Evolutionary conservation across 2,329 filamentous ascomycete genomes (phyloP).

Genomic region (Colletotrichum chrysophilum): DNA sequence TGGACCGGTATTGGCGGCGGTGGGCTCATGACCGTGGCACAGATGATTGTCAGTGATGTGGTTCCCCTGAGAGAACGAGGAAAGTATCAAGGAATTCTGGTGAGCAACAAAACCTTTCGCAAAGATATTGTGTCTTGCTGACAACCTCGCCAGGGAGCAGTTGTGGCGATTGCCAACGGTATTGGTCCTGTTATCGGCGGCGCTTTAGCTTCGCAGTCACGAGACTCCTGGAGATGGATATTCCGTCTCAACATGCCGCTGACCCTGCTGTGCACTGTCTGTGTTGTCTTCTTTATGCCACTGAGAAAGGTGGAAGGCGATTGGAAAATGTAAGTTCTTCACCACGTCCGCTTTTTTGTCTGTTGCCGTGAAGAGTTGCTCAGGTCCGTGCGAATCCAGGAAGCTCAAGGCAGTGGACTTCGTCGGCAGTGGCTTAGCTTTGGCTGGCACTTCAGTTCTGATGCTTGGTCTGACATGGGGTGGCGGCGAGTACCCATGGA

Average conservation of each 20-base stretch:
- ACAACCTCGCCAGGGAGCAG: slow-evolving; percentile 39
- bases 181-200: slow-evolving; percentile 61
- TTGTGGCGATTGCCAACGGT: slow-evolving; percentile 58
- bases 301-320: slow-evolving; percentile 57
- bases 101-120: slow-evolving; percentile 18
- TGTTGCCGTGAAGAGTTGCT: neutral
- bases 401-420: slow-evolving; percentile 59
- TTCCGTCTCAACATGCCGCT: slow-evolving; percentile 60
- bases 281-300: slow-evolving; percentile 61
- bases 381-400: slow-evolving; percentile 17
- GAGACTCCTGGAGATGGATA: slow-evolving; percentile 58
- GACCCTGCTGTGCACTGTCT: slow-evolving; percentile 49
- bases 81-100: slow-evolving; percentile 46
- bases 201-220: slow-evolving; percentile 48
- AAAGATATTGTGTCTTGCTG: neutral
- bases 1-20: slow-evolving; percentile 49
- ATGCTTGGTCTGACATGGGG: slow-evolving; percentile 63
- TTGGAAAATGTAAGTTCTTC: slow-evolving; percentile 45
- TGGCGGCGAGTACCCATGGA: slow-evolving; percentile 63
- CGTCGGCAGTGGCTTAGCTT: slow-evolving; percentile 28
- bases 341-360: neutral
- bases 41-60: slow-evolving; percentile 55
- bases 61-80: slow-evolving; percentile 51
- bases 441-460: slow-evolving; percentile 50
- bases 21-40: slow-evolving; percentile 45